Base-by-base conservation (phyloP, 2,329 filamentous ascomycete species). In the Parastagonospora avenae region DNA sequence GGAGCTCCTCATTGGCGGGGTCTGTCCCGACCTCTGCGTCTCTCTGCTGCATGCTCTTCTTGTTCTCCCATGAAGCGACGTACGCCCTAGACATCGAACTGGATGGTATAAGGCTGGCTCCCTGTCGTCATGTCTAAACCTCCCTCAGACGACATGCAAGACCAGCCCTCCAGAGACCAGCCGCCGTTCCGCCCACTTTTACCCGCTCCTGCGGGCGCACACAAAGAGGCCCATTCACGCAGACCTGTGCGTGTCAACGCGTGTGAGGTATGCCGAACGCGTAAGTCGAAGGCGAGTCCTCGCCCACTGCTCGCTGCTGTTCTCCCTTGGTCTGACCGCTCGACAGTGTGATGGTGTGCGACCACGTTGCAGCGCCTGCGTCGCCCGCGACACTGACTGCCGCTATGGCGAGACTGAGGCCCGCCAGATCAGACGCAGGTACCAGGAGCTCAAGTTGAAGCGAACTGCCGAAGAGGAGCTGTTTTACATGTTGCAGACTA, bases 381-480 rank as follows among this genome's bases (percentile, higher is more conserved):
- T 19, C 5, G 14, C 19, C 6, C 41, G 52, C 32, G 32, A 44
- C n/a, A 52, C 49, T 15, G 33, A 37, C 11, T 60, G 55, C 33
- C 38, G 30, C n/a, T 52, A 58, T 27, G 16, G 29, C n/a, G 42
- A 55, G 35, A 42, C 37, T 1, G 39, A 45, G 29, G 43, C 33
- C 2, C 57, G 41, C 6, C 35, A 48, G 12, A 40, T 59, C 14
- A 52, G 48, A 42, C 55, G 49, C 28, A 49, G 31, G 38, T 52
- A 45, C 33, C 24, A 54, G n/a, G 30, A 54, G 12, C 45, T 55
- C 8, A 32, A 48, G 52, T 35, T 45, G n/a, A 37, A 40, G 16
- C 47, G 28, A 14, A 46, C 44, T 27, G 42, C 52, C 12, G 38
- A 59, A 14, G 59, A 58, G 40, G 54, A 60, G 35, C 28, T 62